These are phyloP conservation scores for Colletotrichum chlorophyti DNA, from an alignment of 2,329 filamentous ascomycete genomes.

Conservation along the genomic window DNA sequence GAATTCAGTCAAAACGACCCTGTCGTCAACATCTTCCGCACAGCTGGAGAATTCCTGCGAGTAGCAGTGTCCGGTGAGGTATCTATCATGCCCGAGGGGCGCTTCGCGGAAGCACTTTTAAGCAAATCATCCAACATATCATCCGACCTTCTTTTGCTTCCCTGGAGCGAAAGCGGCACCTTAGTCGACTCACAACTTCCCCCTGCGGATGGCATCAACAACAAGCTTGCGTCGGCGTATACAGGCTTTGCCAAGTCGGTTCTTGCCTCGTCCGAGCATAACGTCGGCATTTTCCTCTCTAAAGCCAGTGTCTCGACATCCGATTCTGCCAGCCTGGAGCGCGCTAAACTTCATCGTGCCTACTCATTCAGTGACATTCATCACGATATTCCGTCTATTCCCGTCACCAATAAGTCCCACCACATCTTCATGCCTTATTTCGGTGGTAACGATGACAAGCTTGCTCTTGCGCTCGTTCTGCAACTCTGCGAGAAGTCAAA, in stretches of 20 bases:
- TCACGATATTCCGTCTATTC: slow-evolving; percentile 56
- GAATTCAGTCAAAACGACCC: slow-evolving; percentile 78
- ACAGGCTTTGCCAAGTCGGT: slow-evolving; percentile 75
- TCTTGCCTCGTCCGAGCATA: slow-evolving; percentile 68
- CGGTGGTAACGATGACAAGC: slow-evolving; percentile 81
- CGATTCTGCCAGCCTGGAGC: slow-evolving; percentile 41
- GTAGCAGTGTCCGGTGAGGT: slow-evolving; percentile 84
- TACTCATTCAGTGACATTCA: slow-evolving; percentile 65
- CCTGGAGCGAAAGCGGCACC: slow-evolving; percentile 86
- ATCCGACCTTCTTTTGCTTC: slow-evolving; percentile 80
- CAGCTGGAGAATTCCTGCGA: slow-evolving; percentile 84
- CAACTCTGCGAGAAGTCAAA: slow-evolving; percentile 82
- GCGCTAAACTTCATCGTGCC: slow-evolving; percentile 52
- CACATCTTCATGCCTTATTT: slow-evolving; percentile 90
- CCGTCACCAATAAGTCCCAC: slow-evolving; percentile 73
- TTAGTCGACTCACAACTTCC: slow-evolving; percentile 49
- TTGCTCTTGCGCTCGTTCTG: slow-evolving; percentile 80
- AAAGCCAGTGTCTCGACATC: slow-evolving; percentile 60
- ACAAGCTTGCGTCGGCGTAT: slow-evolving; percentile 60
- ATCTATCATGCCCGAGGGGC: slow-evolving; percentile 77
- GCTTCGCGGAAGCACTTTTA: slow-evolving; percentile 80
- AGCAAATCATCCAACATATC: slow-evolving; percentile 72
- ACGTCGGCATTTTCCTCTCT: slow-evolving; percentile 82
- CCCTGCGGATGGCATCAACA: slow-evolving; percentile 21
- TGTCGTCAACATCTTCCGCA: slow-evolving; percentile 88